Evolutionary conservation across 805 yeast genomes (phyloP).

Genomic region (Komagataella kurtzmanii): DNA sequence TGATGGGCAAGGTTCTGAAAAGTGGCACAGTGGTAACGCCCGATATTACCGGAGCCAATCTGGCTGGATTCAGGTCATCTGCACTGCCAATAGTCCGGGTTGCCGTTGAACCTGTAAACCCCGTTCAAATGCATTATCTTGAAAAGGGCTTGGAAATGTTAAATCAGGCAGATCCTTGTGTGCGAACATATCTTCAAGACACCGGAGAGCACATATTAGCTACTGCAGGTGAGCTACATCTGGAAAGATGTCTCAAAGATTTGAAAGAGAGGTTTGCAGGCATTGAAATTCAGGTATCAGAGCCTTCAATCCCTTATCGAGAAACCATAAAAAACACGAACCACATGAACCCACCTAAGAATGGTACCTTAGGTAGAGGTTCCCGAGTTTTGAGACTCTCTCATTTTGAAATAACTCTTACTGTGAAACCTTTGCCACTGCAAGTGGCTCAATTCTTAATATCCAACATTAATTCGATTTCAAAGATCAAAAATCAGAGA

Average conservation of each 20-base stretch:
- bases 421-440: slow-evolving; percentile 41
- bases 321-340: slow-evolving; percentile 56
- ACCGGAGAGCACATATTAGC: slow-evolving; percentile 89
- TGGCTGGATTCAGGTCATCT: slow-evolving; percentile 62
- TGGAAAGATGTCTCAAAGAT: slow-evolving; percentile 90
- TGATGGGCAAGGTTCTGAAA: slow-evolving; percentile 70
- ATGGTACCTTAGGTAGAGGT: slow-evolving; percentile 34
- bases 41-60: slow-evolving; percentile 48
- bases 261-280: slow-evolving; percentile 85
- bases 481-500: slow-evolving; percentile 15
- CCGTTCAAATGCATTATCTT: slow-evolving; percentile 60
- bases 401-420: slow-evolving; percentile 25
- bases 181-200: slow-evolving; percentile 73
- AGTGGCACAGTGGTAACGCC: slow-evolving; percentile 70
- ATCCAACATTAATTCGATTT: slow-evolving; percentile 30
- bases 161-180: slow-evolving; percentile 90
- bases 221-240: slow-evolving; percentile 93
- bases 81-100: slow-evolving; percentile 91
- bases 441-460: slow-evolving; percentile 34
- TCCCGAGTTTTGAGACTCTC: slow-evolving; percentile 37
- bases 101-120: slow-evolving; percentile 90
- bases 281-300: slow-evolving; percentile 71
- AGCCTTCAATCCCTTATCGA: slow-evolving; percentile 89
- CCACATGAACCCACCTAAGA: slow-evolving; percentile 37
- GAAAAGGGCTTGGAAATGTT: slow-evolving; percentile 69